Evolutionary conservation across 495 filamentous ascomycete species (phyloP).

Genomic region (Penicillium daleae): DNA sequence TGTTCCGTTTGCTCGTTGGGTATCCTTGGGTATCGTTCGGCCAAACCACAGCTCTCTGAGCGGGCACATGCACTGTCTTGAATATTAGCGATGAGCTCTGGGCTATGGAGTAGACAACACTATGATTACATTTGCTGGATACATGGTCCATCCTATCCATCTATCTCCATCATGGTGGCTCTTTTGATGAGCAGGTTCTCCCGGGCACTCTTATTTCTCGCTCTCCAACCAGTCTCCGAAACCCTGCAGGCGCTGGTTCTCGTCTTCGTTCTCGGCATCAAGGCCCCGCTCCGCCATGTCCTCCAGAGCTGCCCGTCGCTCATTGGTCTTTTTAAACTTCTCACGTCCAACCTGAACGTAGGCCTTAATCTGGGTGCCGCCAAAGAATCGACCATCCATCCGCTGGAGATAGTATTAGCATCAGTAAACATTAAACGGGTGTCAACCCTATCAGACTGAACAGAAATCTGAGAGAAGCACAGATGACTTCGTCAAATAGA

Average conservation of each 20-base stretch:
- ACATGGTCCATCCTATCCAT: neutral
- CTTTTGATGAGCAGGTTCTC: neutral
- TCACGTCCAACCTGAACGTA: conserved; percentile 76
- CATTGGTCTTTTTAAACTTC: conserved; percentile 71
- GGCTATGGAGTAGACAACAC: neutral
- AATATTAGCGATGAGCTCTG: neutral
- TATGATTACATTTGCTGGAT: neutral
- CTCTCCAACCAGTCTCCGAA: conserved; percentile 62
- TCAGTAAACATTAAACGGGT: neutral
- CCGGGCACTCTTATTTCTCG: neutral
- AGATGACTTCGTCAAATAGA: neutral
- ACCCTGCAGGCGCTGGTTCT: conserved; percentile 52
- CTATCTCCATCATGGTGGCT: neutral
- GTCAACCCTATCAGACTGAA: too few relatives aligned
- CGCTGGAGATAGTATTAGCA: conserved; percentile 37
- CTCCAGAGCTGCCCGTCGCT: conserved; percentile 47
- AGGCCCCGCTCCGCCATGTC: conserved; percentile 49
- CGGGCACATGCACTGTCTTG: neutral
- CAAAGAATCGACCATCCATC: conserved; percentile 85
- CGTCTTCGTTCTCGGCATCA: conserved; percentile 50
- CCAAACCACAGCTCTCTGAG: neutral
- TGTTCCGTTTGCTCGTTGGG: conserved; percentile 3
- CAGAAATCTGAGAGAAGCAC: neutral
- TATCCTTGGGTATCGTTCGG: conserved; percentile 1
- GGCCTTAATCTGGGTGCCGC: conserved; percentile 71